A percentile compares a stretch with the other conserved stretches of the same genome.
Conservation (phyloP, 2,329 filamentous ascomycete species). For the Pseudocercospora fuligena region DNA sequence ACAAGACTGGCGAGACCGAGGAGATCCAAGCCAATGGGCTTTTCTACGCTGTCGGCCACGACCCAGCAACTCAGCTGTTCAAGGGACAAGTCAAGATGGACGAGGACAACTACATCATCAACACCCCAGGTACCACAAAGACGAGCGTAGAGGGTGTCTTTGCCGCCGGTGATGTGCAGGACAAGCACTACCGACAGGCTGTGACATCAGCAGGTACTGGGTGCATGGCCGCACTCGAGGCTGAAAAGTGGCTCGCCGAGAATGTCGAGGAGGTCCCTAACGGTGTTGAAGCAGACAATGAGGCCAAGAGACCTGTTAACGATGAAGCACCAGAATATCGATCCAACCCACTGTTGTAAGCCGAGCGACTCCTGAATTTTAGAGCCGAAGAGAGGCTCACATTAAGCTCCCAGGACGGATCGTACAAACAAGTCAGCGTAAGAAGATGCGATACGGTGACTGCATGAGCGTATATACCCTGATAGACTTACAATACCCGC, state of each 20-base stretch:
- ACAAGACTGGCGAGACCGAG: conserved; percentile 74
- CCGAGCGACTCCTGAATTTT: not conserved
- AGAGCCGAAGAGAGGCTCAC: not conserved
- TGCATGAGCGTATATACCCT: conserved; percentile 6
- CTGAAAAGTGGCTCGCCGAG: conserved; percentile 89
- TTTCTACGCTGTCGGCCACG: conserved; percentile 97
- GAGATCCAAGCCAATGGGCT: conserved; percentile 88
- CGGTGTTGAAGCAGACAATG: conserved; percentile 55
- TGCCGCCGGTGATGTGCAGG: conserved; percentile 95
- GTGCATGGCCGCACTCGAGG: conserved; percentile 93
- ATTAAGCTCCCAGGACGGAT: not conserved
- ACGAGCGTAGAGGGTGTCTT: conserved; percentile 93
- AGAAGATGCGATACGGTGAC: not conserved
- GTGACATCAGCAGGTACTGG: conserved; percentile 96
- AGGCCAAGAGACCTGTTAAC: conserved; percentile 55
- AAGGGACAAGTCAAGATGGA: conserved; percentile 90
- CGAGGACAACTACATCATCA: conserved; percentile 87
- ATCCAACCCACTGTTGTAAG: conserved; percentile 66
- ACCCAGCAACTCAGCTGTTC: conserved; percentile 87
- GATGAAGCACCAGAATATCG: conserved; percentile 65
- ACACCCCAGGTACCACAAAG: conserved; percentile 82
- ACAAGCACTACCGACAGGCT: conserved; percentile 96
- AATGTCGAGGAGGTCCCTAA: conserved; percentile 65
- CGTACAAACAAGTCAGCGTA: not conserved
- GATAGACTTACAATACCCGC: conserved; percentile 6